Base-by-base conservation (phyloP, 2,329 filamentous ascomycete species). In the Colletotrichum liaoningense region DNA sequence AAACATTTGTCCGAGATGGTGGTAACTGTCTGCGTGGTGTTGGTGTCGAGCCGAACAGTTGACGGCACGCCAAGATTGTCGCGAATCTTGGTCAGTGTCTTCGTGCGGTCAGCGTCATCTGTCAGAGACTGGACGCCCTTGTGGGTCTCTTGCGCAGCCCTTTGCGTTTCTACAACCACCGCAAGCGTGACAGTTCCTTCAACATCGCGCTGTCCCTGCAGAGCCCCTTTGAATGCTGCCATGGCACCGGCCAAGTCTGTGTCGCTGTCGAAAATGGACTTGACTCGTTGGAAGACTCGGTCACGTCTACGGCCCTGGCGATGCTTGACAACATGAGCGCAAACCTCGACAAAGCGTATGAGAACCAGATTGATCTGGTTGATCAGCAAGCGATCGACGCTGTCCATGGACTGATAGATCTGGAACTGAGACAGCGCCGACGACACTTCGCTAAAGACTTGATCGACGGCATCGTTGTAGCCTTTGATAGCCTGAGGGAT, bases 281-380 rank as follows among this genome's bases (percentile, higher is more conserved):
- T 49, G 19, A 49, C 42, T 8, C 42, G 42, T 49, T 49, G 42
- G 19, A 49, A 49, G 42, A 49, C 42, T 4, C 42, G 42, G 19
- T 49, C 42, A 4, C 42, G 42, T 22, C 42, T 49, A 11, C 42
- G 42, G 19, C 42, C 42, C 8, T 49, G 63, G 19, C 63, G 63
- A 22, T 65, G 26, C 46, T 65, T 65, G 49, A 65, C 28, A 8
- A 65, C 63, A 38, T 65, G 49, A 9, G 63, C 63, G 49, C 63
- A 65, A 5, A 65, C 42, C 49, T 65, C 33, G 9, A 65, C 49
- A n/a, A 65, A 65, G 22, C 63, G 38, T 4, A 65, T 30, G 16
- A 65, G 24, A 22, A 65, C 63, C 1, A 54, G 49, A 14, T 65
- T 46, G n/a, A 65, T 65, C 49, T 42, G 63, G 2, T 54, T 54